A percentile compares a stretch with the other conserved stretches of the same genome.
These are phyloP conservation scores for Leucoagaricus sp. DNA, from an alignment of 1,284 basidiomycete species.

Conservation along the genomic window DNA sequence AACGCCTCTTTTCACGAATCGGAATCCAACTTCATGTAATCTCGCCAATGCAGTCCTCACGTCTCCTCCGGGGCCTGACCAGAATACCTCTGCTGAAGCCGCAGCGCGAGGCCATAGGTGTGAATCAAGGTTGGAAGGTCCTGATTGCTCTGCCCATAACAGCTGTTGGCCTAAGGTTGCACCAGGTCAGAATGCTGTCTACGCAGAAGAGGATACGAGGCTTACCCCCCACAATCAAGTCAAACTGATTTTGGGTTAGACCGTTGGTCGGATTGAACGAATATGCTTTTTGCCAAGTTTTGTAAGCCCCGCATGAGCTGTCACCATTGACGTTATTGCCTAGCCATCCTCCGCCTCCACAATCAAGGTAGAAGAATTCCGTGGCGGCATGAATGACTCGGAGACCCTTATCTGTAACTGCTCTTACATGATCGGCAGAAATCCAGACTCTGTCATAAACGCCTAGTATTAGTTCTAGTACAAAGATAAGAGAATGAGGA, in stretches of 20 bases:
- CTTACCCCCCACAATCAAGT: constrained; percentile 69
- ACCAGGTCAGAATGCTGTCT: neutral
- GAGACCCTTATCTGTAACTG: constrained; percentile 61
- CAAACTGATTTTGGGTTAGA: constrained; percentile 48
- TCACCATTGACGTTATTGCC: constrained; percentile 49
- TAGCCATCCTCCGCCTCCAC: constrained; percentile 80
- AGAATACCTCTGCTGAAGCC: constrained; percentile 65
- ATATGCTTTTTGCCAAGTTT: constrained; percentile 76
- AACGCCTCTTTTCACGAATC: constrained; percentile 64
- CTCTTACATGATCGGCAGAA: constrained; percentile 56
- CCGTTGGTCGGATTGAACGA: constrained; percentile 72
- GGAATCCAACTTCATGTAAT: constrained; percentile 63
- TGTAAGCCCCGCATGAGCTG: constrained; percentile 73
- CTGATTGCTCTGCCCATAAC: constrained; percentile 81
- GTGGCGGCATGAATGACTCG: constrained; percentile 68
- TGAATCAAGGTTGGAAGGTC: constrained; percentile 69
- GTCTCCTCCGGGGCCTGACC: constrained; percentile 40
- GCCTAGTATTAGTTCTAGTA: neutral
- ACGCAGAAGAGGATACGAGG: neutral
- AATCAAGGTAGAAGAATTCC: constrained; percentile 82
- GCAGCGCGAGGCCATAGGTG: constrained; percentile 83
- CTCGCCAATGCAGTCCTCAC: constrained; percentile 51
- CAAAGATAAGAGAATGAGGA: constrained; percentile 11
- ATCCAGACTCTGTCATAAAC: constrained; percentile 65
- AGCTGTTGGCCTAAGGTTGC: constrained; percentile 54